phyloP scores from a whole-genome alignment of 495 filamentous ascomycete species.

The Neurospora sp. region DNA sequence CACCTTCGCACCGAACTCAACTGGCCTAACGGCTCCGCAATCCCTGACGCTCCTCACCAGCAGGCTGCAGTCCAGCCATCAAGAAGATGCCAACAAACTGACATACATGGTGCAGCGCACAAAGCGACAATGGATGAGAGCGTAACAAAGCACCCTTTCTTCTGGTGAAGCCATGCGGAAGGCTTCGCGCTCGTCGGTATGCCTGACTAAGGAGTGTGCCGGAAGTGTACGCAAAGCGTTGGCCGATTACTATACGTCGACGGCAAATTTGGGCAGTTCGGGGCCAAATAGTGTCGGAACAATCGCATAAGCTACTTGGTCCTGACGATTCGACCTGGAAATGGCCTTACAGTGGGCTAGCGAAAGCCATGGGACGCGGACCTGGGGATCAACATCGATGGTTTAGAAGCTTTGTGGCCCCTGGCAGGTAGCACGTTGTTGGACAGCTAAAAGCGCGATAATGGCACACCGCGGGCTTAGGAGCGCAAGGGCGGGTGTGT shows the following conservation, averaged over 20 bases:
- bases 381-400: not conserved
- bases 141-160: not conserved
- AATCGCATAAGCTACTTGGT: not conserved
- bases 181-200: not conserved
- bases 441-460: not conserved
- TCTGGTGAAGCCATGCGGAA: not conserved
- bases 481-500: not conserved
- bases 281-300: not conserved
- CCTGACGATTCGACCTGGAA: not conserved
- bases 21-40: not conserved
- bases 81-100: not conserved
- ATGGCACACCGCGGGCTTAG: not conserved
- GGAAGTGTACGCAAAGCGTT: not conserved
- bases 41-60: not conserved
- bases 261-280: not conserved
- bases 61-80: not conserved
- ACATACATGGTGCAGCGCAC: not conserved
- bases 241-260: not conserved
- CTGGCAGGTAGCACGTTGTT: not conserved
- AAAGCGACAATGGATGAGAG: not conserved
- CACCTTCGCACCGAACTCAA: not conserved
- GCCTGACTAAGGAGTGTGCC: not conserved
- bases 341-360: not conserved
- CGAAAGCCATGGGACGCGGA: not conserved
- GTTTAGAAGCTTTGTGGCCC: not conserved